Conservation (phyloP, 495 filamentous ascomycete genomes). For the Hypomontagnella monticulosa region DNA sequence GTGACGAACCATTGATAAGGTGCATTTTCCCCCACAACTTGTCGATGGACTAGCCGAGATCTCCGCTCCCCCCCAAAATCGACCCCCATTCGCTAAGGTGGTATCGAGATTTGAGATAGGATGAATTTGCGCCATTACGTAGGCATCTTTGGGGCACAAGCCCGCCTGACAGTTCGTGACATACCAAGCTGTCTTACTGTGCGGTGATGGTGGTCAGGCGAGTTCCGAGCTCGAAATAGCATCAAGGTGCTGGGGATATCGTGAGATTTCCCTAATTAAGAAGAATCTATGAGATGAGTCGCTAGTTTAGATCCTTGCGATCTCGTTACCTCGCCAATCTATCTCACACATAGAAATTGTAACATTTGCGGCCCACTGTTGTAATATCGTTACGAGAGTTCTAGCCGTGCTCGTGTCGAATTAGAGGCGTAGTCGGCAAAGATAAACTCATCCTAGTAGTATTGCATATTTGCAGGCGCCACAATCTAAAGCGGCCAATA, state of each 20-base stretch:
- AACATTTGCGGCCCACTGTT: constrained; percentile 3
- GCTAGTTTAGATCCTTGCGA: constrained; percentile 26
- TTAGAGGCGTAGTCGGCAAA: constrained; percentile 2
- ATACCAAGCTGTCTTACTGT: constrained; percentile 8
- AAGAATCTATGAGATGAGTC: constrained; percentile 20
- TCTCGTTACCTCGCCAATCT: constrained; percentile 40
- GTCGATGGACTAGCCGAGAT: constrained; percentile 39
- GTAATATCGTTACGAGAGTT: constrained; percentile 12
- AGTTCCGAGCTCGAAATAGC: constrained; percentile 36
- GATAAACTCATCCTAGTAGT: constrained; percentile 16
- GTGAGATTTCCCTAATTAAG: constrained; percentile 18
- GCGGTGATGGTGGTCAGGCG: constrained; percentile 23
- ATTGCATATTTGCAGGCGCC: constrained; percentile 31
- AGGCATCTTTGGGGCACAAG: constrained; percentile 19
- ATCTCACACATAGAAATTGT: constrained; percentile 29
- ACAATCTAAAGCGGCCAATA: constrained; percentile 30
- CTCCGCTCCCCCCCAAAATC: constrained; percentile 30
- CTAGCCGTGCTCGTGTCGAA: constrained; percentile 8
- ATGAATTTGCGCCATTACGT: constrained; percentile 25
- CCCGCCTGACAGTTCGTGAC: constrained; percentile 12
- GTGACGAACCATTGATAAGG: constrained; percentile 37
- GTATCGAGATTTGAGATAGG: constrained; percentile 40
- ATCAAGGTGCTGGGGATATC: constrained; percentile 22
- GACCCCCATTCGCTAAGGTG: constrained; percentile 34
- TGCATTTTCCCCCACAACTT: constrained; percentile 39